Percentiles rank a stretch among this genome's conserved stretches.
These are phyloP conservation scores for Kwoniella newhampshirensis DNA, from an alignment of 768 basidiomycete genomes.

Conservation along the genomic window DNA sequence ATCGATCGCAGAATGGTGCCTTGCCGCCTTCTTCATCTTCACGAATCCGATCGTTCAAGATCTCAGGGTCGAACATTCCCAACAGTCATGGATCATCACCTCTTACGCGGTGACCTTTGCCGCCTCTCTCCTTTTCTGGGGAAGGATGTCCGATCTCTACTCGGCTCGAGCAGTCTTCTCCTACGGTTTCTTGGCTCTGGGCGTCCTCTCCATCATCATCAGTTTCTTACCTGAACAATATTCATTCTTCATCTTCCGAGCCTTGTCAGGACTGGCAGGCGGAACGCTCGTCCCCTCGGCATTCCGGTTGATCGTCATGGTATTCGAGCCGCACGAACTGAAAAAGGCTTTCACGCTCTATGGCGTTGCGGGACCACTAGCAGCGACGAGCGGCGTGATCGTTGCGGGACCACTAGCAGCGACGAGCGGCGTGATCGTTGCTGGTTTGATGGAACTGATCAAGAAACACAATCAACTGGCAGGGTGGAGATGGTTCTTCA, in stretches of 20 bases:
- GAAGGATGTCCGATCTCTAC: conserved; percentile 40
- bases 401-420: conserved; percentile 33
- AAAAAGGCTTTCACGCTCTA: conserved; percentile 27
- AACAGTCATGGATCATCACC: conserved; percentile 36
- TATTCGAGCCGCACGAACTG: conserved; percentile 31
- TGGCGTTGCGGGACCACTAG: conserved; percentile 27
- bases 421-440: conserved; percentile 27
- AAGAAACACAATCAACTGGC: conserved; percentile 23
- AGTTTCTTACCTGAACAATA: conserved; percentile 34
- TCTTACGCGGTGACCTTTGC: conserved; percentile 38
- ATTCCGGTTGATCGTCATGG: conserved; percentile 29
- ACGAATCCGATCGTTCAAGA: conserved; percentile 26
- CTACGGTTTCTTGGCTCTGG: conserved; percentile 30
- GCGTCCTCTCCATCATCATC: conserved; percentile 23
- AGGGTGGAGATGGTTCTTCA: conserved; percentile 48
- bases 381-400: conserved; percentile 21
- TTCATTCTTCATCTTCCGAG: conserved; percentile 40
- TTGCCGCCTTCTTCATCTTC: conserved; percentile 27
- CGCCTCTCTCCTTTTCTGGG: conserved; percentile 36
- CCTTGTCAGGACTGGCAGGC: conserved; percentile 32
- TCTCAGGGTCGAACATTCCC: conserved; percentile 17
- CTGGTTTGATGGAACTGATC: conserved; percentile 32
- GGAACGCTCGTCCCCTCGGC: conserved; percentile 31
- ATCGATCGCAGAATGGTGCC: background rate
- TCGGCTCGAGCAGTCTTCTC: conserved; percentile 31